A percentile compares a stretch with the other conserved stretches of the same genome.
These are phyloP conservation scores for Pythium guiyangense DNA, from an alignment of 352 stramenopile genomes.

Conservation along the genomic window DNA sequence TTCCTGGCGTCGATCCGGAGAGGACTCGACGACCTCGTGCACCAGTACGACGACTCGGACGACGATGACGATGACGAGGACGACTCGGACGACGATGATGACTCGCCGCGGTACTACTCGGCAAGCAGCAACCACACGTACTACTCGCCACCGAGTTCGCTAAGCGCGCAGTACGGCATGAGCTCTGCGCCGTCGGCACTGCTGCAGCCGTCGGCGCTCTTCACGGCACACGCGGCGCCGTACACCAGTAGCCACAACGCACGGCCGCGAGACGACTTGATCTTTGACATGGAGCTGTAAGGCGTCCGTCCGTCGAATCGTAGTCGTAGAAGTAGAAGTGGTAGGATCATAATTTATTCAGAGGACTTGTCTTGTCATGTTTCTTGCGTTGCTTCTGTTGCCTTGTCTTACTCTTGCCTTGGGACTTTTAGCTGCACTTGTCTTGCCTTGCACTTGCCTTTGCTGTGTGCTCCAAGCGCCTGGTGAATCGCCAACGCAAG, in stretches of 20 bases:
- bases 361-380: too few relatives aligned
- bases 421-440: too few relatives aligned
- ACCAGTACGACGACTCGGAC: constrained; percentile 7
- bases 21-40: constrained; percentile 16
- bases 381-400: too few relatives aligned
- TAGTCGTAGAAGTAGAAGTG: too few relatives aligned
- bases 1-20: constrained; percentile 17
- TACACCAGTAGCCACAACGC: not conserved
- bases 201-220: not conserved
- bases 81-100: constrained; percentile 6
- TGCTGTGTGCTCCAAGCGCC: too few relatives aligned
- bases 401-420: too few relatives aligned
- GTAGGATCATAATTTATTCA: constrained; percentile 5
- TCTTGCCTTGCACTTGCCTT: too few relatives aligned
- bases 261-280: constrained; percentile 13
- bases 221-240: not conserved
- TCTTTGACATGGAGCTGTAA: constrained; percentile 23
- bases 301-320: not conserved
- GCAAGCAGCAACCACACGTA: constrained; percentile 13
- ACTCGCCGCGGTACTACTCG: constrained; percentile 14
- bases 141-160: constrained; percentile 13
- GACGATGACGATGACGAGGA: constrained; percentile 7
- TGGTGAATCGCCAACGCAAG: too few relatives aligned
- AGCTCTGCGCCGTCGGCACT: not conserved
- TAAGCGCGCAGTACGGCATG: not conserved